A percentile compares a stretch with the other conserved stretches of the same genome.
Evolutionary conservation across 192 early-diverging fungal species (phyloP).

Genomic region (Martensiomyces pterosporus): DNA sequence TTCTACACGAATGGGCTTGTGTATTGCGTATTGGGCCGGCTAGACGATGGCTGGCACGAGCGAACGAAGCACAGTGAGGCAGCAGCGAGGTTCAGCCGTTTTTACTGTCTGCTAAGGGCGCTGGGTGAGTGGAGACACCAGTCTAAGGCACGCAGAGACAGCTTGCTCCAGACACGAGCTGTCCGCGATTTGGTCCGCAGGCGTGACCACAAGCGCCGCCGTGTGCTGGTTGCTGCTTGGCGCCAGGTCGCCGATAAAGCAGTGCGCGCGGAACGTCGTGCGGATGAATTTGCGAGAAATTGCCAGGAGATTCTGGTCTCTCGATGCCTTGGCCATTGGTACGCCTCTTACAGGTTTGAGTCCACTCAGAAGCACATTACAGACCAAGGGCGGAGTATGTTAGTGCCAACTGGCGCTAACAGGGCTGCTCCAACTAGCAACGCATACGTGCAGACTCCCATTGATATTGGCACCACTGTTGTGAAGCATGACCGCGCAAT

Average conservation of each 20-base stretch:
- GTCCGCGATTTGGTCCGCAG: constrained; percentile 24
- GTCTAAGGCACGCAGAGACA: constrained; percentile 3
- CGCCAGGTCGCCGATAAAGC: constrained; percentile 18
- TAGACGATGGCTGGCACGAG: not conserved
- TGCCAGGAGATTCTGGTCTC: not conserved
- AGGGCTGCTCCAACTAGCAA: not conserved
- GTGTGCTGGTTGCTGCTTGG: constrained; percentile 28
- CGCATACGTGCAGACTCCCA: constrained; percentile 9
- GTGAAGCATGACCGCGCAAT: constrained; percentile 4
- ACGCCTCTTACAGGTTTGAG: constrained; percentile 1
- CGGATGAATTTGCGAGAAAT: not conserved
- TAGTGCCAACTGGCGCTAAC: constrained; percentile 1
- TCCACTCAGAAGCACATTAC: not conserved
- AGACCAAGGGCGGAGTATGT: no score
- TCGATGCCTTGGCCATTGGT: constrained; percentile 4
- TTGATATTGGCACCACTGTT: constrained; percentile 6
- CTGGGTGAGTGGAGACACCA: not conserved
- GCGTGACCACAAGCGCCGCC: constrained; percentile 22
- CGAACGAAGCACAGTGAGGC: not conserved
- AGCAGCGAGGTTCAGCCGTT: constrained; percentile 3
- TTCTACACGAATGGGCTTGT: constrained; percentile 1
- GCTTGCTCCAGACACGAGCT: constrained; percentile 25
- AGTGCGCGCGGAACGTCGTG: constrained; percentile 2
- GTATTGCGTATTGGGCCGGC: not conserved
- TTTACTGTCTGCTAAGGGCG: not conserved